Percentiles rank a stretch among this genome's conserved stretches.
phyloP scores from a whole-genome alignment of 257 asterid species.

The Echites panduratus region DNA sequence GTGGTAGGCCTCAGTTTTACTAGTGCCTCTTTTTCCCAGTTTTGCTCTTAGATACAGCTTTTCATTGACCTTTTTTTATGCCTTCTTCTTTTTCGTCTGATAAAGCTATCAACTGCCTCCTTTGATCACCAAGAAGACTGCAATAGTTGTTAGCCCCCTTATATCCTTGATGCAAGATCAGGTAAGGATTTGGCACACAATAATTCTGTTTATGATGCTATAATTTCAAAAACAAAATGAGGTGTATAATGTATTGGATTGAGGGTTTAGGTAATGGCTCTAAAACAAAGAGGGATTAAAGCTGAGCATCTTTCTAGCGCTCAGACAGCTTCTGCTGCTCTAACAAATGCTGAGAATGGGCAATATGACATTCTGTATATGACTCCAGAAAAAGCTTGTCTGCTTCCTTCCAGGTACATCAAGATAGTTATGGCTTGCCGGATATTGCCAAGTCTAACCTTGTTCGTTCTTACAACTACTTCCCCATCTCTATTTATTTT shows the following conservation, averaged over 20 bases:
- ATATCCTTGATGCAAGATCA: constrained; percentile 96
- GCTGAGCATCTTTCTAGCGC: constrained; percentile 90
- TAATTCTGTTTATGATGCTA: neutral
- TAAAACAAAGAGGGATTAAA: constrained; percentile 76
- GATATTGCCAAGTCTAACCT: neutral
- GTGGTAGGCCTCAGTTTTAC: constrained; percentile 43
- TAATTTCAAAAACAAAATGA: neutral
- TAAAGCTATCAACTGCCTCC: constrained; percentile 94
- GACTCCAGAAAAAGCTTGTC: constrained; percentile 86
- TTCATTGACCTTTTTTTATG: neutral
- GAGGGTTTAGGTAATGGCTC: constrained; percentile 68
- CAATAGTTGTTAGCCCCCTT: constrained; percentile 83
- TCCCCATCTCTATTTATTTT: neutral
- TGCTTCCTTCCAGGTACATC: constrained; percentile 51
- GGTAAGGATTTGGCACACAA: constrained; percentile 33
- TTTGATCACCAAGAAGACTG: constrained; percentile 63
- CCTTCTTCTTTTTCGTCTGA: constrained; percentile 6
- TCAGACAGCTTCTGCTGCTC: constrained; percentile 55
- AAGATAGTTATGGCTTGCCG: neutral
- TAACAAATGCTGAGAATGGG: constrained; percentile 62
- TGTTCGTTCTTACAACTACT: neutral
- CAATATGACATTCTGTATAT: constrained; percentile 58
- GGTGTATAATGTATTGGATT: constrained; percentile 8
- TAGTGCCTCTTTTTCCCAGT: neutral
- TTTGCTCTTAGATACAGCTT: neutral